Evolutionary conservation across 2,329 filamentous ascomycete genomes (phyloP).

Genomic region (Neonectria faginata): DNA sequence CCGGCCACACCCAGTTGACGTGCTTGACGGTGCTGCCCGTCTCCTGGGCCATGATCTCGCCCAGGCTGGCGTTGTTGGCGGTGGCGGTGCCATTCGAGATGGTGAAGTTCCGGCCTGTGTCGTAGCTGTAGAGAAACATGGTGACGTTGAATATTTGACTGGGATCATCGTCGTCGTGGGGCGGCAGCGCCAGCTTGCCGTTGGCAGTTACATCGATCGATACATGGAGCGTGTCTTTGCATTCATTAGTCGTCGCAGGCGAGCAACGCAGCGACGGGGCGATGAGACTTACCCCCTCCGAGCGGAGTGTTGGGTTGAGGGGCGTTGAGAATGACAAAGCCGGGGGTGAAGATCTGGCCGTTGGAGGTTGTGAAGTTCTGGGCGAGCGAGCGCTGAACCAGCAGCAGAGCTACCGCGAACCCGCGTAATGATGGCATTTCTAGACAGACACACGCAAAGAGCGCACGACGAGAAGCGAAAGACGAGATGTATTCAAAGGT

Average conservation of each 20-base stretch:
- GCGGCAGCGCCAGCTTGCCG: slow-evolving; percentile 70
- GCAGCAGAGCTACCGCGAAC: slow-evolving; percentile 37
- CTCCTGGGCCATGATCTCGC: slow-evolving; percentile 72
- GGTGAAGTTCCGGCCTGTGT: slow-evolving; percentile 74
- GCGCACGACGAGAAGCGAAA: neutral
- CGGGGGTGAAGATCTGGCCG: slow-evolving; percentile 77
- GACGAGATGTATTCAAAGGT: slow-evolving; percentile 7
- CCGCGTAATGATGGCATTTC: slow-evolving; percentile 28
- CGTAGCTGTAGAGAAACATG: slow-evolving; percentile 74
- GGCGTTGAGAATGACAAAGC: slow-evolving; percentile 74
- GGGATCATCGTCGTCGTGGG: slow-evolving; percentile 63
- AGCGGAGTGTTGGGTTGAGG: slow-evolving; percentile 73
- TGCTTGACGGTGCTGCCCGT: slow-evolving; percentile 78
- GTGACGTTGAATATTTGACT: slow-evolving; percentile 73
- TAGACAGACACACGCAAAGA: neutral
- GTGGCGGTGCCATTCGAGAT: slow-evolving; percentile 72
- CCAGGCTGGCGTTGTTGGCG: slow-evolving; percentile 60
- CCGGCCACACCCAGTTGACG: slow-evolving; percentile 78
- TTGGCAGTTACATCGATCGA: slow-evolving; percentile 75
- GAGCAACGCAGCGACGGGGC: neutral
- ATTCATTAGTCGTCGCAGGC: slow-evolving; percentile 29
- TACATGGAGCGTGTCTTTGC: slow-evolving; percentile 67
- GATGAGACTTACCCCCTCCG: slow-evolving; percentile 65
- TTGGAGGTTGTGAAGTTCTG: slow-evolving; percentile 68
- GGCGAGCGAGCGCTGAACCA: slow-evolving; percentile 44